Conservation (phyloP, 2,329 filamentous ascomycete species). For the Tolypocladium guangdongense region DNA sequence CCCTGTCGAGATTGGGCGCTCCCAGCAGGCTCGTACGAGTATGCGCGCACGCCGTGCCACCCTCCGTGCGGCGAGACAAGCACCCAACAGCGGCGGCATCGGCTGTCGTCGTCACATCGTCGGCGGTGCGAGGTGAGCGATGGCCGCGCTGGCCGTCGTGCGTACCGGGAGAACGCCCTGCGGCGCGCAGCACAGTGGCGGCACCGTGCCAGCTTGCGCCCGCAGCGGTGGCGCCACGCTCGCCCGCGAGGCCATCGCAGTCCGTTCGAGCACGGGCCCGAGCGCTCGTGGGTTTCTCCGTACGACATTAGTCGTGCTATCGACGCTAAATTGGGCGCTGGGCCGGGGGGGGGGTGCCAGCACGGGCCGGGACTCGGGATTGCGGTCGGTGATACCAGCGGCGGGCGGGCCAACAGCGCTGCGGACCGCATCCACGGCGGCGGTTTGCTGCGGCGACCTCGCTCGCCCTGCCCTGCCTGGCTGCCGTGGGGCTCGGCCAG, state of each 20-base stretch:
- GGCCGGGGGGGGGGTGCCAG: background rate
- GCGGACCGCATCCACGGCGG: background rate
- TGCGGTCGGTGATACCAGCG: slow-evolving; percentile 1
- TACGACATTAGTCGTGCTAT: no score
- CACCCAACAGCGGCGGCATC: background rate
- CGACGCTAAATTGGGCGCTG: background rate
- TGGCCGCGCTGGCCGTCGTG: no score
- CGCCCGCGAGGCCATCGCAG: background rate
- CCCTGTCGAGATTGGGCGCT: background rate
- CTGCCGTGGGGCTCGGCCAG: background rate
- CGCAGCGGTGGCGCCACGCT: background rate
- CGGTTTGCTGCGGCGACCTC: background rate
- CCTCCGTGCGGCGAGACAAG: background rate
- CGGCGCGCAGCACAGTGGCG: no score
- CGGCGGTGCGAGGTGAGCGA: no score
- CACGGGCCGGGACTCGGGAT: background rate
- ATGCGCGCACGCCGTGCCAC: background rate
- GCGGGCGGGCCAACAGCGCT: background rate
- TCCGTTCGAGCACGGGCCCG: no score
- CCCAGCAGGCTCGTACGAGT: background rate
- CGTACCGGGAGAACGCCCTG: no score
- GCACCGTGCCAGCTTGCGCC: no score
- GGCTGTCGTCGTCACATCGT: no score
- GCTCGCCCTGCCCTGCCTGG: no score
- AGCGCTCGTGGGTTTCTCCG: no score